Evolutionary conservation across 1,284 basidiomycete species (phyloP), one percentile per base, ranked within the genome.

Genomic region (Porogramme epimiltina): DNA sequence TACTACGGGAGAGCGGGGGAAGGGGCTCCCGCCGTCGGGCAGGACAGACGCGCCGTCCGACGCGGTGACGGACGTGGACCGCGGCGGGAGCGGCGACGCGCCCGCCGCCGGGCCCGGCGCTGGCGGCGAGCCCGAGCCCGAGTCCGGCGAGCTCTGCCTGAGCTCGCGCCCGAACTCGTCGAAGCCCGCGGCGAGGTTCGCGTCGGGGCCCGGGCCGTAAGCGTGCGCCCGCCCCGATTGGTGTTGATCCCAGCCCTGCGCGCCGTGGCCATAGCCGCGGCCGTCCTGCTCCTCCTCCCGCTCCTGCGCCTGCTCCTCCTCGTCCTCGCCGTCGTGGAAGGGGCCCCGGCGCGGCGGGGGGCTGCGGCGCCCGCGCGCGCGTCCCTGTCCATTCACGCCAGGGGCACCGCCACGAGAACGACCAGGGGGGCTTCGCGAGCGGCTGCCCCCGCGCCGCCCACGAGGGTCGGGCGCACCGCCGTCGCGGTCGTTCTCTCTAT

Each of bases 91-190:
- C 8, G 65, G 59, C 25, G 63, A 62, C 25, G 59, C 36, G 52
- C 56, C 50, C 20, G 22, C 16, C 41, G 41, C n/a, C n/a, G n/a
- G 33, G n/a, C 22, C 31, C 13, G n/a, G 15, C 18, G 19, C 20
- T n/a, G n/a, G n/a, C n/a, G n/a, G n/a, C n/a, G n/a, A 22, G 20
- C 38, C 28, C 26, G 45, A 8, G 28, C 15, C 34, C 13, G 34
- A 64, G 59, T 68, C 69, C 45, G 73, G 58, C 46, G 72, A 69
- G 26, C 71, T 64, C 53, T 77, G 71, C 62, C 89, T 78, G 63
- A 89, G 78, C 66, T 91, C 89, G 62, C 89, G 80, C 60, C 89
- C 89, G 68, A 91, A 91, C 68, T 91, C 89, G 76, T 91, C 88
- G n/a, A 52, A 52, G 37, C 51, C 51, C 6, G 37, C 22, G 9